Percentiles rank a stretch among this genome's conserved stretches.
Conservation (phyloP, 2,329 filamentous ascomycete genomes). For the Bimuria novae-zelandiae region DNA sequence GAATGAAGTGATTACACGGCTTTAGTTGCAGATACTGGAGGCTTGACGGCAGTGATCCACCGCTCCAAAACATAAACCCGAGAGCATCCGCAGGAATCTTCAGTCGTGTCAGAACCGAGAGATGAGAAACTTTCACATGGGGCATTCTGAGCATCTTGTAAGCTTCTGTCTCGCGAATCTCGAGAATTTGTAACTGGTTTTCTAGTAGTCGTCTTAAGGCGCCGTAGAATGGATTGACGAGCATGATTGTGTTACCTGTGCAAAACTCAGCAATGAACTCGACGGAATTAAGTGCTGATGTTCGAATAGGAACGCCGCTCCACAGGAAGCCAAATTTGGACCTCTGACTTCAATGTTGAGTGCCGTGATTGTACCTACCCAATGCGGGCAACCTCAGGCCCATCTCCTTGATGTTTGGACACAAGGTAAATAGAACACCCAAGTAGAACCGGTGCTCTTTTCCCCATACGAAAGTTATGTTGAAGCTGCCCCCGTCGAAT, state of each 20-base stretch:
- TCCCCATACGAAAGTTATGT: slow-evolving; percentile 8
- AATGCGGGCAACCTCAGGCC: slow-evolving; percentile 14
- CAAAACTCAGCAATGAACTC: not conserved
- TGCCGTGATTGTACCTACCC: not conserved
- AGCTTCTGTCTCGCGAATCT: slow-evolving; percentile 11
- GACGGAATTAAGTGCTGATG: not conserved
- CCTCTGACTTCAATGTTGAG: too few species aligned
- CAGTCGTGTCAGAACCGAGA: slow-evolving; percentile 10
- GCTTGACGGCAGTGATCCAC: slow-evolving; percentile 6
- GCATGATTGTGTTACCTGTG: slow-evolving; percentile 6
- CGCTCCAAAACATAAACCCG: slow-evolving; percentile 1
- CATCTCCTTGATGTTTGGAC: slow-evolving; percentile 19
- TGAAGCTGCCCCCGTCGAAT: not conserved
- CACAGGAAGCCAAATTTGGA: too few species aligned
- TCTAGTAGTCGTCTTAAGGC: slow-evolving; percentile 8
- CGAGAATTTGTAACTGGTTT: slow-evolving; percentile 18
- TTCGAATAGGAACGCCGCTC: too few species aligned
- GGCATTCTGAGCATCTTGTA: slow-evolving; percentile 15
- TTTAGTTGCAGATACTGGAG: slow-evolving; percentile 14
- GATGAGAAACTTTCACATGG: slow-evolving; percentile 12
- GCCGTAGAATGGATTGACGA: slow-evolving; percentile 14
- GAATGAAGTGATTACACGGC: slow-evolving; percentile 17
- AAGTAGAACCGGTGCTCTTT: slow-evolving; percentile 15
- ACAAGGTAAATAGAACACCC: slow-evolving; percentile 14
- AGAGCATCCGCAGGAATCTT: slow-evolving; percentile 21